Base-by-base conservation (phyloP, 768 basidiomycete species). In the Boletus vinaceobasis region DNA sequence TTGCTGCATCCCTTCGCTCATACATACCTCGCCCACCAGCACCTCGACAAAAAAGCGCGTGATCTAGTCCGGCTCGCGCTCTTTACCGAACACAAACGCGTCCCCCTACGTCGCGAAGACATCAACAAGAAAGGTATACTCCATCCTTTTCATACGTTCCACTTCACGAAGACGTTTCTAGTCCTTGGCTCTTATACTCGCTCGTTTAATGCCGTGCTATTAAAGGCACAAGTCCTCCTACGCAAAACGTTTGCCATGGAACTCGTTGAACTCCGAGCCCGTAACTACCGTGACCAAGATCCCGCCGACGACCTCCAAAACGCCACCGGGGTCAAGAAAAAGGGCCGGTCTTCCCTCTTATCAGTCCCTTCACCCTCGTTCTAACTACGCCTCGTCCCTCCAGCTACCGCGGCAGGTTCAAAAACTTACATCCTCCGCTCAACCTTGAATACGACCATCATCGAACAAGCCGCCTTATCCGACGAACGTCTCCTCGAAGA, bases 391-490 rank as follows among this genome's bases (percentile, higher is more conserved):
- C 3, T 40, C 14, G 2, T 11, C 7, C 17, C 9, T 15, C 36
- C 27, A 56, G 86, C 80, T 19, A 69, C 80, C 10, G 73, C 81
- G 6, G 64, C 78, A 3, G 83, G 88, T 1, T 84, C 89, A 1
- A 93, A 90, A 64, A 83, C 84, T 7, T 98, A 88, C 66, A 88
- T 95, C 42, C 75, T 97, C 17, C 87, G 93, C 43, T 94, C 93
- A 1, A 74, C 68, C 1, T 78, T 97, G 15, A 74, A 90, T 51
- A 69, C 81, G 0, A 58, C 67, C 13, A 73, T 96, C 49, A 82
- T 94, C 48, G 80, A 82, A 52, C 73, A 77, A 31, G 84, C 90
- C 1, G 76, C 81, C 3, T 62, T 77, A 15, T 77, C 81, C 0
- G 80, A 82, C 48, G 68, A 71, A 31, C 69, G 67, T 6, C 71